Conservation (phyloP, 1,284 basidiomycete species). For the Naganishia liquefaciens region DNA sequence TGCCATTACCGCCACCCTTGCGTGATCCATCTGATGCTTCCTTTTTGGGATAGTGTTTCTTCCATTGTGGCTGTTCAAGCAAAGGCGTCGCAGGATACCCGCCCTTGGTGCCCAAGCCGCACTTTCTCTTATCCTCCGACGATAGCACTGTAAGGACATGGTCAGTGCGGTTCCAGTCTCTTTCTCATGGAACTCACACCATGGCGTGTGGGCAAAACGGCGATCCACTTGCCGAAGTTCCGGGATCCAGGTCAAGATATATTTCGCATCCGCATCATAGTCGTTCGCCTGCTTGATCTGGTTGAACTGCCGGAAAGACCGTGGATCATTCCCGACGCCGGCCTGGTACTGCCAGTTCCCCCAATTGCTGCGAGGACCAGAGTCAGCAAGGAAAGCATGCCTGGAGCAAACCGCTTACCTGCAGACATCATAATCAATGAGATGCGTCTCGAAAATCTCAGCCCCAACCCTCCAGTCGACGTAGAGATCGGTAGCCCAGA, state of each 20-base stretch:
- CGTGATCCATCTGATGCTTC: not conserved
- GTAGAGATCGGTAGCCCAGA: conserved; percentile 59
- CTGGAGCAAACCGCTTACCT: conserved; percentile 37
- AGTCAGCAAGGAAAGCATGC: not conserved
- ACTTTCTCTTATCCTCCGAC: conserved; percentile 19
- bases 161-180: not conserved
- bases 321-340: conserved; percentile 62
- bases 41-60: conserved; percentile 40
- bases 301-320: conserved; percentile 60
- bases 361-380: conserved; percentile 45
- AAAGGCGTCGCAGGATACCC: conserved; percentile 43
- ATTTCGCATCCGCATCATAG: conserved; percentile 58
- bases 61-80: conserved; percentile 42
- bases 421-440: conserved; percentile 56
- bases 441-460: conserved; percentile 58
- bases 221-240: conserved; percentile 52
- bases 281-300: conserved; percentile 61
- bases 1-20: not conserved
- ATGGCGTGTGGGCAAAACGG: conserved; percentile 44
- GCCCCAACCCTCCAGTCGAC: conserved; percentile 62
- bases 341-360: conserved; percentile 57
- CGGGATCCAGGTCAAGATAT: conserved; percentile 59
- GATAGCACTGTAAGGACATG: conserved; percentile 8
- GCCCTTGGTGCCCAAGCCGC: conserved; percentile 7
- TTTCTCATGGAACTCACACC: conserved; percentile 40